Base-by-base conservation (phyloP, 768 basidiomycete genomes). In the Gymnopilus dilepis region DNA sequence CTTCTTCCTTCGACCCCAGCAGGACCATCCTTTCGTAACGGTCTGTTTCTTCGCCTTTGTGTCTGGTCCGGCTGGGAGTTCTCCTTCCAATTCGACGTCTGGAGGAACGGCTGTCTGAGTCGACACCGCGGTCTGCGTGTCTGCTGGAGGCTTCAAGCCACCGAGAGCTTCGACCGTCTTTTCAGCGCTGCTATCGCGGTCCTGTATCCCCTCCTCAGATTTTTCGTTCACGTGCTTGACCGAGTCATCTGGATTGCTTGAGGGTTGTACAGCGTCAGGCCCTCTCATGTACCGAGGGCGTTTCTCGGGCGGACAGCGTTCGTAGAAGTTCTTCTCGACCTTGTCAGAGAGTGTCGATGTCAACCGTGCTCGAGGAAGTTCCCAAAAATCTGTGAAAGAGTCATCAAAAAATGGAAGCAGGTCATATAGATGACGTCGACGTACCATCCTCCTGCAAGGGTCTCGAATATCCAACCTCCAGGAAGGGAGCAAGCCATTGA, bases 381-480 rank as follows among this genome's bases (percentile, higher is more conserved):
- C 69, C 84, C 85, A 87, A 42, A 87, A 71, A 69, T 87, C 86
- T 87, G 19, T n/a, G 30, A 40, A n/a, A n/a, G n/a, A n/a, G n/a
- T n/a, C n/a, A n/a, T n/a, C n/a, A n/a, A n/a, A n/a, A n/a, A n/a
- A n/a, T n/a, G n/a, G n/a, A n/a, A n/a, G n/a, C n/a, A n/a, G n/a
- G n/a, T n/a, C n/a, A n/a, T n/a, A n/a, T n/a, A n/a, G n/a, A 15
- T 2, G 19, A 56, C 17, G 17, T 50, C 28, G 17, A 38, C 77
- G 4, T 31, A 84, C 86, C 86, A 47, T 87, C 85, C 65, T 80
- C 77, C 72, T 85, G 75, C 7, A 87, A 65, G 1, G 86, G 86
- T 42, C 86, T 76, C 6, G 84, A 82, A 68, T 81, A 88, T 11
- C 86, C 86, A n/a, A 87, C 85, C 21, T 75, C 73, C 3, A 88